Percentiles rank a stretch among this genome's conserved stretches.
phyloP scores from a whole-genome alignment of 345 rosid genomes.

The Syzygium aqueum region DNA sequence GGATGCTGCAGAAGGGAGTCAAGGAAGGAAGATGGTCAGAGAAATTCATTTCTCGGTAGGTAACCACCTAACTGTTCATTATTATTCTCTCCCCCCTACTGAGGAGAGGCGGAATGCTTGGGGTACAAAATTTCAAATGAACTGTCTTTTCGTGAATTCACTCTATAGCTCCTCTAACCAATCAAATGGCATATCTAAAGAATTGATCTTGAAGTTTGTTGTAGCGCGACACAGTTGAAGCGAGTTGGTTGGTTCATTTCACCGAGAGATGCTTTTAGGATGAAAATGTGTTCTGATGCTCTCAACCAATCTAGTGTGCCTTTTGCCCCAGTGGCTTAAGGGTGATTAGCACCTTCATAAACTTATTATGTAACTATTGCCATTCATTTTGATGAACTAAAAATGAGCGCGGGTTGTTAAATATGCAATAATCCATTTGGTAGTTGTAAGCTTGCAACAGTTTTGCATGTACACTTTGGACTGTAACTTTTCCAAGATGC shows the following conservation, averaged over 20 bases:
- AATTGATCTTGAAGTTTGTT: background rate
- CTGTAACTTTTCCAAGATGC: background rate
- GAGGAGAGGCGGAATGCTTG: background rate
- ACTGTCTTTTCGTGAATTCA: background rate
- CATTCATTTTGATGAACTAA: background rate
- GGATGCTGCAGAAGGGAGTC: constrained; percentile 90
- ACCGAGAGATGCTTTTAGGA: background rate
- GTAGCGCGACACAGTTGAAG: background rate
- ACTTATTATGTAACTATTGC: background rate
- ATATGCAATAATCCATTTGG: background rate
- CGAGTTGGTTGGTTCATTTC: background rate
- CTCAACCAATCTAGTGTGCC: background rate
- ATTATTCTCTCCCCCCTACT: background rate
- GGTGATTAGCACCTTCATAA: background rate
- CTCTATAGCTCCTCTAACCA: background rate
- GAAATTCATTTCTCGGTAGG: constrained; percentile 77
- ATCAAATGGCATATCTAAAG: background rate
- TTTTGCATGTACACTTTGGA: background rate
- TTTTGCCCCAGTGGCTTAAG: background rate
- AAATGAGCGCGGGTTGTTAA: background rate
- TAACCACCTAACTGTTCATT: background rate
- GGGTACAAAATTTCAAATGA: background rate
- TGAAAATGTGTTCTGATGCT: background rate
- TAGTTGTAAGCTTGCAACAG: background rate
- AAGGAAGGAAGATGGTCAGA: constrained; percentile 82